These are phyloP conservation scores for Schizochytrium sp. DNA, from an alignment of 108 stramenopile species.

Conservation along the genomic window DNA sequence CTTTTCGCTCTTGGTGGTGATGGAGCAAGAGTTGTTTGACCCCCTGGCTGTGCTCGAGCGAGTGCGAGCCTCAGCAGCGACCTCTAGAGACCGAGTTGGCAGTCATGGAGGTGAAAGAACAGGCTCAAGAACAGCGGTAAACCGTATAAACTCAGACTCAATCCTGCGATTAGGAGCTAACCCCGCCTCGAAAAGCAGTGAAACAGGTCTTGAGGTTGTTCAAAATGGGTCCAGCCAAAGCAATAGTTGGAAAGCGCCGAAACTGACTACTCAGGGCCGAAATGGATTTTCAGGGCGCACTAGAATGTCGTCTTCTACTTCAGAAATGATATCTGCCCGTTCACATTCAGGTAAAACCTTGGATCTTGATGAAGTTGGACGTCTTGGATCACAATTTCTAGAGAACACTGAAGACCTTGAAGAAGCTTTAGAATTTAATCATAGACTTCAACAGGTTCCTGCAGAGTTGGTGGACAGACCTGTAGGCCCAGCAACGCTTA, in stretches of 20 bases:
- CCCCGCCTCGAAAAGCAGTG: no score
- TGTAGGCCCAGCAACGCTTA: conserved; percentile 51
- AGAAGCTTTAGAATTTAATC: background rate
- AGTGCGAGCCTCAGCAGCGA: conserved; percentile 3
- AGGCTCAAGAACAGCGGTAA: background rate
- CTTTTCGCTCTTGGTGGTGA: background rate
- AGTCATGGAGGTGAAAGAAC: background rate
- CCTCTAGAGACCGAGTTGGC: background rate
- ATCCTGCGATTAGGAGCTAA: no score
- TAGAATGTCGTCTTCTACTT: no score
- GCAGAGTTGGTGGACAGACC: conserved; percentile 24
- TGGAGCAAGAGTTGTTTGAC: background rate
- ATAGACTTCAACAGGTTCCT: conserved; percentile 38
- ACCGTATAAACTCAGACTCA: no score
- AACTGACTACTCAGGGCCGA: background rate
- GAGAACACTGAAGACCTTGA: background rate
- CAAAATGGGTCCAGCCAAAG: background rate
- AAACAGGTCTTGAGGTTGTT: background rate
- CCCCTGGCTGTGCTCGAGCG: conserved; percentile 35
- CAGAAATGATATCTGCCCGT: no score
- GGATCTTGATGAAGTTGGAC: background rate
- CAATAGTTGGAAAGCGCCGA: background rate
- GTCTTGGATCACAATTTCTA: background rate
- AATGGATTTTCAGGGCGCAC: no score
- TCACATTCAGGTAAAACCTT: no score